A percentile compares a stretch with the other conserved stretches of the same genome.
Conservation (phyloP, 495 filamentous ascomycete species). For the Physcia stellaris region DNA sequence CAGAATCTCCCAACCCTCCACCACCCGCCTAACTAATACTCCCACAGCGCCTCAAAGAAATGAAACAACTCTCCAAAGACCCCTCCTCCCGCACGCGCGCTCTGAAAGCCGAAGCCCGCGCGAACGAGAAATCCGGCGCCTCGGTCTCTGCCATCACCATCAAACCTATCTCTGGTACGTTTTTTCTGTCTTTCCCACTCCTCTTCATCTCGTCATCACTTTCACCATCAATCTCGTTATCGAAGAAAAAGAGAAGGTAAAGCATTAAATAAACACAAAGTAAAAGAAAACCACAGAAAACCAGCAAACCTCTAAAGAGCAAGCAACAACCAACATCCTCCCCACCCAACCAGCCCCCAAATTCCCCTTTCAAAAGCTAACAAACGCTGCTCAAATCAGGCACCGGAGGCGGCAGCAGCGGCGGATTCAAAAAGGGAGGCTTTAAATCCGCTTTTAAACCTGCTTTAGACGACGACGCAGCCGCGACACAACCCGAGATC, state of each 20-base stretch:
- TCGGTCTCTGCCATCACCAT: conserved; percentile 21
- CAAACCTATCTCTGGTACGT: conserved; percentile 9
- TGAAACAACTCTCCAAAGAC: conserved; percentile 46
- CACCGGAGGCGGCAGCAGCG: conserved; percentile 15
- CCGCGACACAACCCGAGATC: conserved; percentile 43
- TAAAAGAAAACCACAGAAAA: no score
- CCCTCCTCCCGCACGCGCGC: conserved; percentile 46
- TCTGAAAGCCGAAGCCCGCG: conserved; percentile 55
- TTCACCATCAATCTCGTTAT: no score
- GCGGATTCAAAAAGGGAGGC: conserved; percentile 48
- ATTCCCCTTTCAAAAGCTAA: conserved; percentile 2
- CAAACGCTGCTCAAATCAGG: no score
- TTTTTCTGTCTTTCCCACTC: no score
- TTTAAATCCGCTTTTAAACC: conserved; percentile 47
- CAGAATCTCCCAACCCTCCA: not conserved
- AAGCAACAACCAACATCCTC: not conserved
- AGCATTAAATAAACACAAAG: no score
- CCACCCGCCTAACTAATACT: not conserved
- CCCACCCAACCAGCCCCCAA: conserved; percentile 13
- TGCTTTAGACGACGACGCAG: conserved; percentile 29
- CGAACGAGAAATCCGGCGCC: conserved; percentile 41
- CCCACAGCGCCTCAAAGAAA: conserved; percentile 45
- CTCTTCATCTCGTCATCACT: no score
- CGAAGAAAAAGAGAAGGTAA: no score
- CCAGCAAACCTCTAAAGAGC: not conserved